A percentile compares a stretch with the other conserved stretches of the same genome.
Evolutionary conservation across 768 basidiomycete genomes (phyloP).

Genomic region (Xerocomellus chrysenteron): DNA sequence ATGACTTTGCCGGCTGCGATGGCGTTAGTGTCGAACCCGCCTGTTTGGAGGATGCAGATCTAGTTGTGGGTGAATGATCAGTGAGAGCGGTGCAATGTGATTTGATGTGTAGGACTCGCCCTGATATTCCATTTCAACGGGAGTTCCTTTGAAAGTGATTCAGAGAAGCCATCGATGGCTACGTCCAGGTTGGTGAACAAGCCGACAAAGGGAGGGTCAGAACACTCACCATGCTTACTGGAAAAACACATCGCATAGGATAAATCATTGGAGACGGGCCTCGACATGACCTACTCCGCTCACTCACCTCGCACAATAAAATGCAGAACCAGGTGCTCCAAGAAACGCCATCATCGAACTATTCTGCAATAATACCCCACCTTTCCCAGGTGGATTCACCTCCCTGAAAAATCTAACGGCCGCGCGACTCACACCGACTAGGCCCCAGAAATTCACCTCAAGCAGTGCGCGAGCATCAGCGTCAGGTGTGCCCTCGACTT

Average conservation of each 20-base stretch:
- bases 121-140: constrained; percentile 19
- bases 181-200: background rate
- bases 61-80: background rate
- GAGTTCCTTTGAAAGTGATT: constrained; percentile 14
- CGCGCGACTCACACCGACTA: constrained; percentile 19
- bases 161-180: constrained; percentile 12
- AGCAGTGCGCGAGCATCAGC: constrained; percentile 33
- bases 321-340: constrained; percentile 3
- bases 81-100: too few relatives aligned
- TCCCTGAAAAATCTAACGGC: constrained; percentile 35
- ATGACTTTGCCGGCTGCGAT: background rate
- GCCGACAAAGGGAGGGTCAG: background rate
- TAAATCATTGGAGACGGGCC: background rate
- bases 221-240: constrained; percentile 14
- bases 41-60: constrained; percentile 18
- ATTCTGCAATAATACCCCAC: constrained; percentile 13
- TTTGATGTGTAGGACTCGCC: background rate
- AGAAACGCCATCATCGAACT: constrained; percentile 7
- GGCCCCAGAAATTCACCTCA: constrained; percentile 30
- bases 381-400: constrained; percentile 22
- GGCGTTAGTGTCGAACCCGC: constrained; percentile 17
- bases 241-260: background rate
- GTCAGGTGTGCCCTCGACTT: constrained; percentile 36
- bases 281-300: background rate
- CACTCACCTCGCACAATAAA: constrained; percentile 12